Percentiles rank a stretch among this genome's conserved stretches.
Evolutionary conservation across 2,329 filamentous ascomycete species (phyloP).

Genomic region (Alternaria novae-zelandiae): DNA sequence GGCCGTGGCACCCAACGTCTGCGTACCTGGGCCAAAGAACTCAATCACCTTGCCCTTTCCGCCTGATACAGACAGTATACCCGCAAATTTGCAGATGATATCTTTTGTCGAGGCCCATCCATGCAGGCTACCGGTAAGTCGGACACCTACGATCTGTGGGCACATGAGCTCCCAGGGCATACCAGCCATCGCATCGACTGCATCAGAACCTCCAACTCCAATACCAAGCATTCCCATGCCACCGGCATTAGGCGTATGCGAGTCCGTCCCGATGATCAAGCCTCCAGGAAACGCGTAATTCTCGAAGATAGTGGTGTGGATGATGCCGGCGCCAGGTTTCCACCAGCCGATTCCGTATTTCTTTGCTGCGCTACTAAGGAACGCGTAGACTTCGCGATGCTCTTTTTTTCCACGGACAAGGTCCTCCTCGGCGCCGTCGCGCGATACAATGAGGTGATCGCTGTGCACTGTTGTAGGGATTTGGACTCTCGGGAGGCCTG

Average conservation of each 20-base stretch:
- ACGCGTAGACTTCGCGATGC: conserved; percentile 50
- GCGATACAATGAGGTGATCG: conserved; percentile 49
- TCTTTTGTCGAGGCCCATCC: conserved; percentile 47
- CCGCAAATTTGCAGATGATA: conserved; percentile 48
- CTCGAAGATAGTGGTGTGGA: conserved; percentile 52
- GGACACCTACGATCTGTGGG: conserved; percentile 44
- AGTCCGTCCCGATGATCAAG: conserved; percentile 48
- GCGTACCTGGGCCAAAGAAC: conserved; percentile 46
- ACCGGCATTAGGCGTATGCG: conserved; percentile 48
- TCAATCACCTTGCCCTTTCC: conserved; percentile 48
- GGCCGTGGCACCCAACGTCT: conserved; percentile 43
- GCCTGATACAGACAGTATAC: conserved; percentile 44
- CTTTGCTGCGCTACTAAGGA: conserved; percentile 46
- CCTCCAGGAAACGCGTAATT: conserved; percentile 50
- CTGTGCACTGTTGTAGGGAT: conserved; percentile 52
- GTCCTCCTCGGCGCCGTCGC: conserved; percentile 43
- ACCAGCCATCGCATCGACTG: conserved; percentile 38
- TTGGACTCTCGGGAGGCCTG: conserved; percentile 47
- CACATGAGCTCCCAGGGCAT: conserved; percentile 46
- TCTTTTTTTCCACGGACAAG: conserved; percentile 33
- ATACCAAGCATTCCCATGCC: conserved; percentile 48
- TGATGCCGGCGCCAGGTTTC: conserved; percentile 31
- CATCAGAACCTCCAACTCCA: conserved; percentile 41
- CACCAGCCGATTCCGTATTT: conserved; percentile 49
- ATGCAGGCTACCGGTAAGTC: conserved; percentile 35